These are phyloP conservation scores for Fonsecaea multimorphosa DNA, from an alignment of 2,329 filamentous ascomycete species.

Conservation along the genomic window DNA sequence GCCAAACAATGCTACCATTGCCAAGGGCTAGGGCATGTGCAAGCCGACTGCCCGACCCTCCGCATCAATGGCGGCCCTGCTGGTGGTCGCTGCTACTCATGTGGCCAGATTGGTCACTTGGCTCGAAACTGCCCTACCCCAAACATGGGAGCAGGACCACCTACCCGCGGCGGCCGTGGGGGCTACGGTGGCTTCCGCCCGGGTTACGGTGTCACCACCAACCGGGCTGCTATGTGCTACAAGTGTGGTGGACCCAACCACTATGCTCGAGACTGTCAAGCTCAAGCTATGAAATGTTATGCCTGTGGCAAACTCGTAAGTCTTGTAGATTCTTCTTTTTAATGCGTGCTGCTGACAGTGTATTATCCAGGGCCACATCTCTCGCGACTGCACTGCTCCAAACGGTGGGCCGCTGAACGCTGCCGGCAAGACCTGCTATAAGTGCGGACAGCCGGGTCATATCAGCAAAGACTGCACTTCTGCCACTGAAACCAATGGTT, in stretches of 20 bases:
- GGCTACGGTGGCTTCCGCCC: constrained; percentile 71
- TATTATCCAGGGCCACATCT: constrained; percentile 74
- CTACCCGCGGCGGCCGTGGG: constrained; percentile 72
- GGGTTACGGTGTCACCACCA: constrained; percentile 64
- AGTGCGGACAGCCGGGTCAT: constrained; percentile 92
- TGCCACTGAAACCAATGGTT: constrained; percentile 61
- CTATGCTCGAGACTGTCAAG: constrained; percentile 97
- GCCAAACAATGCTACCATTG: constrained; percentile 99
- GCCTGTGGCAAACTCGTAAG: constrained; percentile 83
- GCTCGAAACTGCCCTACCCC: constrained; percentile 87
- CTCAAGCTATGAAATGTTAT: constrained; percentile 98
- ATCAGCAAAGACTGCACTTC: constrained; percentile 95
- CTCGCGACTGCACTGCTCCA: constrained; percentile 91
- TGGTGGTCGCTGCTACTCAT: constrained; percentile 94
- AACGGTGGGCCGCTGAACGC: constrained; percentile 96
- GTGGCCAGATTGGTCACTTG: constrained; percentile 89
- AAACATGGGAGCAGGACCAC: constrained; percentile 67
- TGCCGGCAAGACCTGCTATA: constrained; percentile 97
- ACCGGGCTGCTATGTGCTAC: constrained; percentile 69
- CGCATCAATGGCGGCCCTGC: constrained; percentile 81
- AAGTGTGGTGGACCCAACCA: constrained; percentile 88
- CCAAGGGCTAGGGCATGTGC: constrained; percentile 96
- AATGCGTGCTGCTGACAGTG: constrained; percentile 24
- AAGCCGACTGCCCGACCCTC: constrained; percentile 97
- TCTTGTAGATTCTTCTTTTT: constrained; percentile 13